phyloP scores from a whole-genome alignment of 305 asterid species.

The Rubia balearica region DNA sequence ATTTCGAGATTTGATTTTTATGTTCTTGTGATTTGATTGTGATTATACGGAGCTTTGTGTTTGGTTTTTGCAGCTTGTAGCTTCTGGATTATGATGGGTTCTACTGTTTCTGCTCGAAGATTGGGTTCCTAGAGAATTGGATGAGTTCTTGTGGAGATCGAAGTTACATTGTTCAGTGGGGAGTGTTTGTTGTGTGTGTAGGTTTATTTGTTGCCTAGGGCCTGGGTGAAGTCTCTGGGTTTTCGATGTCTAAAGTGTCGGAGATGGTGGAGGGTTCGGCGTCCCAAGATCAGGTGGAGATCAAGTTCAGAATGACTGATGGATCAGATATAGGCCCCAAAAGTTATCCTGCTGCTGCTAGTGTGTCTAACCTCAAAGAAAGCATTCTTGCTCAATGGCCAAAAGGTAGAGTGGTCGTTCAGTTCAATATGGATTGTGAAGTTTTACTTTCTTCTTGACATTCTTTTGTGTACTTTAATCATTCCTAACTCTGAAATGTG shows the following conservation, averaged over 20 bases:
- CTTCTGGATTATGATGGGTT: slow-evolving; percentile 8
- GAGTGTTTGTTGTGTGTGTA: slow-evolving; percentile 20
- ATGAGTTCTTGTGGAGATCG: slow-evolving; percentile 26
- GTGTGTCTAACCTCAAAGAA: slow-evolving; percentile 78
- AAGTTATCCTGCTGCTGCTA: slow-evolving; percentile 52
- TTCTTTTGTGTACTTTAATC: not conserved
- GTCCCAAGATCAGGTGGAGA: slow-evolving; percentile 64
- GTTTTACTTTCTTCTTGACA: not conserved
- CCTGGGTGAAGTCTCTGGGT: slow-evolving; percentile 30
- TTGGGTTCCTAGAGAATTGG: slow-evolving; percentile 15
- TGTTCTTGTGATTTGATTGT: not conserved
- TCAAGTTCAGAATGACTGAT: slow-evolving; percentile 84
- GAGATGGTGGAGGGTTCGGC: slow-evolving; percentile 42
- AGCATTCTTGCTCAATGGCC: slow-evolving; percentile 89
- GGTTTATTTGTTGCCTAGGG: slow-evolving; percentile 20
- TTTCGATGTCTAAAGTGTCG: slow-evolving; percentile 20
- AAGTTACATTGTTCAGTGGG: slow-evolving; percentile 20
- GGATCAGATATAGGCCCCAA: slow-evolving; percentile 94
- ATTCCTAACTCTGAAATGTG: not conserved
- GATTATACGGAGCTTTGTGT: not conserved
- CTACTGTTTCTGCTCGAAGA: not conserved
- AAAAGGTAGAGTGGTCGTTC: slow-evolving; percentile 48
- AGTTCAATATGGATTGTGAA: not conserved
- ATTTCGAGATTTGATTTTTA: slow-evolving; percentile 6
- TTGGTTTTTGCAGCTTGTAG: not conserved